phyloP scores from a whole-genome alignment of 2,329 filamentous ascomycete species.

The Celoporthe dispersa region DNA sequence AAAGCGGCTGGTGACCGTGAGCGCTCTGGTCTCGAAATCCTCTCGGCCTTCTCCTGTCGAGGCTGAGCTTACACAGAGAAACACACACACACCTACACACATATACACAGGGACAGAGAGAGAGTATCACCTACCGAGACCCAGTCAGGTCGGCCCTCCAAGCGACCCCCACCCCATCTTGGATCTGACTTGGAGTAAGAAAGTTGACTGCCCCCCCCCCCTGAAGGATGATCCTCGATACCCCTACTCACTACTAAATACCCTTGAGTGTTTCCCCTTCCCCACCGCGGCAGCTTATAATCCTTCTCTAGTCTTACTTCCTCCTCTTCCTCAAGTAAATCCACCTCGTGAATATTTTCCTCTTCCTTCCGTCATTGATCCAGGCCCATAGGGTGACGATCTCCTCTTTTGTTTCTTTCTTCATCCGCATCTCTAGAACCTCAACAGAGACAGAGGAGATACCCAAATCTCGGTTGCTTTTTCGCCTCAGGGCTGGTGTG shows the following conservation, averaged over 20 bases:
- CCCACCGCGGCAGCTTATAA: conserved; percentile 2
- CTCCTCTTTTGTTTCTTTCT: neutral
- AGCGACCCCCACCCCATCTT: neutral
- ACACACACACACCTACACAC: too few species aligned
- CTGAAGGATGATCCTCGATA: conserved; percentile 1
- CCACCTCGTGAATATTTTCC: neutral
- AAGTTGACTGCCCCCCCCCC: neutral
- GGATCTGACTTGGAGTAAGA: neutral
- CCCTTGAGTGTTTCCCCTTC: neutral
- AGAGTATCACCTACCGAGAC: neutral
- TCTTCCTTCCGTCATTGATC: neutral
- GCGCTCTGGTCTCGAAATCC: neutral
- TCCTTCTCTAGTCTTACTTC: neutral
- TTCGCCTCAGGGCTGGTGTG: neutral
- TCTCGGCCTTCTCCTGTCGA: neutral
- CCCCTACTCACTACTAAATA: neutral
- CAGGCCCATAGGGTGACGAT: neutral
- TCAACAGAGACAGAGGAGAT: neutral
- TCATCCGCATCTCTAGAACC: neutral
- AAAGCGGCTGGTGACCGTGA: neutral
- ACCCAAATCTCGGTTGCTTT: neutral
- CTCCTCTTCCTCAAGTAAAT: neutral
- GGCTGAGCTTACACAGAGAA: neutral
- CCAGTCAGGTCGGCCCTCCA: neutral
- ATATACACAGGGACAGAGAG: neutral